A percentile compares a stretch with the other conserved stretches of the same genome.
Evolutionary conservation across 306 rosid species (phyloP).

Genomic region (Pyrus pyrifolia): DNA sequence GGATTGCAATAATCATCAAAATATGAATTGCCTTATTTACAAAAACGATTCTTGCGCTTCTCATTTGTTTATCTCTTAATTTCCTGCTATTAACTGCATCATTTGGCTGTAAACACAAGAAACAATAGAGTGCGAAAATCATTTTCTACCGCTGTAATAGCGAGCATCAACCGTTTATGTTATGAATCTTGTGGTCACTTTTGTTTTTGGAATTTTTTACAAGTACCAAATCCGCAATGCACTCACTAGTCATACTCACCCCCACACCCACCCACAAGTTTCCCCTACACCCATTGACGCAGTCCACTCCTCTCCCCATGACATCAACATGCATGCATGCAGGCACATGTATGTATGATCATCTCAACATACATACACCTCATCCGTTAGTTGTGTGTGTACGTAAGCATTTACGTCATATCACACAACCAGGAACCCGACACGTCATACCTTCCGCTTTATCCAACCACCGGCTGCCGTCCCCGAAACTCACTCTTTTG

Average conservation of each 20-base stretch:
- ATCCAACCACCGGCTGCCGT: constrained; percentile 83
- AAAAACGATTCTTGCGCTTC: too few species aligned
- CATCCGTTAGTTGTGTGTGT: not conserved
- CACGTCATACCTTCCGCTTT: constrained; percentile 51
- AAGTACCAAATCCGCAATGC: not conserved
- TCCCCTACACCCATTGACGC: not conserved
- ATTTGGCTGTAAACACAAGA: not conserved
- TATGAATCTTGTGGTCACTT: not conserved
- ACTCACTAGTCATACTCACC: not conserved
- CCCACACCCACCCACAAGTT: not conserved
- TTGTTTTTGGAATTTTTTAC: not conserved
- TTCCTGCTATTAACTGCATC: too few species aligned
- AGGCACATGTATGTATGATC: not conserved
- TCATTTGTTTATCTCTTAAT: not conserved
- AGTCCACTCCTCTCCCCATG: not conserved
- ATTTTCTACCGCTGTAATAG: too few species aligned
- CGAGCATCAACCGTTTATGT: not conserved
- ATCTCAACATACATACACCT: not conserved
- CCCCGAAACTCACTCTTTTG: constrained; percentile 20
- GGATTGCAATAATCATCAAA: not conserved
- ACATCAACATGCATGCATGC: not conserved
- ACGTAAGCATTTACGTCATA: not conserved
- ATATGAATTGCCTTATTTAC: not conserved
- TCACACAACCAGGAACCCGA: constrained; percentile 15
- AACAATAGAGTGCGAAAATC: too few species aligned